Percentiles rank a stretch among this genome's conserved stretches.
Evolutionary conservation across 2,329 filamentous ascomycete genomes (phyloP).

Genomic region (Thielaviopsis populi): DNA sequence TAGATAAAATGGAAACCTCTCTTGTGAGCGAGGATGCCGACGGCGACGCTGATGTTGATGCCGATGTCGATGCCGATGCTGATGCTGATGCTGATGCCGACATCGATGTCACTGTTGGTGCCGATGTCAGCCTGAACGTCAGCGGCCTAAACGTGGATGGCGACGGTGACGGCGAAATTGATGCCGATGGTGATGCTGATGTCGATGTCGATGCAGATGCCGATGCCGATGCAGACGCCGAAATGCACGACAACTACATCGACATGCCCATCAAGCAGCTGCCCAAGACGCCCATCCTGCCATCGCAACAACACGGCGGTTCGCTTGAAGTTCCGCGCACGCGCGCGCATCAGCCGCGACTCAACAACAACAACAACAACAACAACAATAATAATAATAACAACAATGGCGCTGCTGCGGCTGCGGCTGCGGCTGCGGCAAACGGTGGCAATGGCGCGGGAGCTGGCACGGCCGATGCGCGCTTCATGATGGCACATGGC

Average conservation of each 20-base stretch:
- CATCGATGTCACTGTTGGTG: conserved; percentile 5
- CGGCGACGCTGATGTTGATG: conserved; percentile 19
- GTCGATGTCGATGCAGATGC: conserved; percentile 21
- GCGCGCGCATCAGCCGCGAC: conserved; percentile 20
- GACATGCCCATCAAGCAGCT: conserved; percentile 24
- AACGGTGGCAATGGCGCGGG: neutral
- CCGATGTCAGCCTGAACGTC: conserved; percentile 22
- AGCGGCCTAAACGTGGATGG: conserved; percentile 7
- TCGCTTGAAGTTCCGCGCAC: conserved; percentile 32
- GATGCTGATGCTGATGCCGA: conserved; percentile 26
- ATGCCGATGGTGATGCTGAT: conserved; percentile 24
- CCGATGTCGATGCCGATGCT: conserved; percentile 25
- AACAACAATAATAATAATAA: neutral
- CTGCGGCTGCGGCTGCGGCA: neutral
- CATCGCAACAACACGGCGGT: conserved; percentile 26
- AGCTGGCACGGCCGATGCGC: neutral
- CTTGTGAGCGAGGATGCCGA: conserved; percentile 26
- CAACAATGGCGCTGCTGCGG: neutral
- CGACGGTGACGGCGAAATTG: conserved; percentile 9
- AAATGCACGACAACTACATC: conserved; percentile 43
- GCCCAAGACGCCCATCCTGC: conserved; percentile 15
- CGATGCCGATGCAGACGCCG: conserved; percentile 29
- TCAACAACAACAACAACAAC: neutral
- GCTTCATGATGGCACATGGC: conserved; percentile 9
- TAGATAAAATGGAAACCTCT: conserved; percentile 27